These are phyloP conservation scores for Peronospora belbahrii DNA, from an alignment of 352 stramenopile species.

Conservation along the genomic window DNA sequence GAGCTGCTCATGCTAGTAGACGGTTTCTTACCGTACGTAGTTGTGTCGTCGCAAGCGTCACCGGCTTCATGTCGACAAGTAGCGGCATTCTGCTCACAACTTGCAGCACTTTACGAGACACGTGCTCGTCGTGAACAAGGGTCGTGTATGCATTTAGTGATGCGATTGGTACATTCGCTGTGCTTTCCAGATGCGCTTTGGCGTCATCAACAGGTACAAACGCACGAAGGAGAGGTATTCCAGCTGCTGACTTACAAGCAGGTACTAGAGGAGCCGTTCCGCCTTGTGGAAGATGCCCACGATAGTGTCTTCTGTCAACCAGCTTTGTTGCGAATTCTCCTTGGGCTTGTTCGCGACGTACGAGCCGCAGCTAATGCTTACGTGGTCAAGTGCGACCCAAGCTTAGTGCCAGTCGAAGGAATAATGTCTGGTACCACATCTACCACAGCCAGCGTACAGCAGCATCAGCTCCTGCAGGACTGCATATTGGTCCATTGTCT, in stretches of 20 bases:
- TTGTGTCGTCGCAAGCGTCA: slow-evolving; percentile 14
- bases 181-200: slow-evolving; percentile 39
- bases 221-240: slow-evolving; percentile 6
- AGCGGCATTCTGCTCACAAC: slow-evolving; percentile 28
- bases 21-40: slow-evolving; percentile 27
- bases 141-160: slow-evolving; percentile 19
- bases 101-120: slow-evolving; percentile 30
- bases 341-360: slow-evolving; percentile 33
- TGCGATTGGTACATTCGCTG: slow-evolving; percentile 38
- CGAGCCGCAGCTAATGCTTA: slow-evolving; percentile 38
- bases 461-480: slow-evolving; percentile 49
- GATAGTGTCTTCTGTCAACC: slow-evolving; percentile 29
- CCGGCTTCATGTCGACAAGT: slow-evolving; percentile 9
- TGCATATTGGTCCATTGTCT: slow-evolving; percentile 47
- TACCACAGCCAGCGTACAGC: slow-evolving; percentile 31
- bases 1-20: slow-evolving; percentile 28
- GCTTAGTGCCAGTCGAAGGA: slow-evolving; percentile 20
- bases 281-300: slow-evolving; percentile 39
- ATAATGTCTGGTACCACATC: slow-evolving; percentile 5
- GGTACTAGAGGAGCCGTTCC: slow-evolving; percentile 47
- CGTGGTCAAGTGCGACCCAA: slow-evolving; percentile 35
- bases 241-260: slow-evolving; percentile 38
- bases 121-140: slow-evolving; percentile 25
- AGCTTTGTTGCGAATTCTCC: slow-evolving; percentile 33
- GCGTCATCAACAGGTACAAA: slow-evolving; percentile 27